Evolutionary conservation across 2,329 filamentous ascomycete species (phyloP), one percentile per base, ranked within the genome.

Genomic region (Periglandula ipomoeae): DNA sequence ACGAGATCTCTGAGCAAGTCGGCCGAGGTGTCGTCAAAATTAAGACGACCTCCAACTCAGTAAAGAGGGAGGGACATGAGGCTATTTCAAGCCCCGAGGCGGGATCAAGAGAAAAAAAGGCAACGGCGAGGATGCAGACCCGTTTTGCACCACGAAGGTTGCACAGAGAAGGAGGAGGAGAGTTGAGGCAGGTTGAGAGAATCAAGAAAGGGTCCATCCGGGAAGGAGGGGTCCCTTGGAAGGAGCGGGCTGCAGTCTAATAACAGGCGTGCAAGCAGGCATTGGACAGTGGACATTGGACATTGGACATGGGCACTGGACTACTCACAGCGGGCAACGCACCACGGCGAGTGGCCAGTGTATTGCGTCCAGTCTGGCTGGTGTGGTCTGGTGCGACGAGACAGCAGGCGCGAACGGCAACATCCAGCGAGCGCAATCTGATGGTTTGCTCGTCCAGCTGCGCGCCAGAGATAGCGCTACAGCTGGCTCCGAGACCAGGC

Each of bases 131-230:
- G 30, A 32, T 35, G 37, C 40, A 47, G 27, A 39, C 44, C 24
- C 40, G 35, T 48, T 38, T 34, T 22, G 24, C 40, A 32, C 6
- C 41, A 19, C 45, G 26, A 50, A 30, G 44, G 47, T 47, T 47
- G 47, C 47, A 45, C 35, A 47, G 44, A 20, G 50, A 50, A 47
- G 41, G 46, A 26, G 26, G 35, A 26, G 26, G 35, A 43, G 19
- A 38, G 35, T 35, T 26, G 41, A 47, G 26, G 24, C 23, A 47
- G 24, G 34, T 32, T 10, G 20, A 34, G 42, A 42, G 20, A 34
- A 19, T n/a, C 35, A 30, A 42, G 46, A 48, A 51, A 41, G 45
- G 48, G 48, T 49, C 47, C 43, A 49, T 19, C 23, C 39, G 41
- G 41, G 48, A 46, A 39, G 27, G 43, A 49, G 48, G 48, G 48